Evolutionary conservation across 2,329 filamentous ascomycete genomes (phyloP), one percentile per base, ranked within the genome.

Genomic region (Cladosporium austrohemisphaericum): DNA sequence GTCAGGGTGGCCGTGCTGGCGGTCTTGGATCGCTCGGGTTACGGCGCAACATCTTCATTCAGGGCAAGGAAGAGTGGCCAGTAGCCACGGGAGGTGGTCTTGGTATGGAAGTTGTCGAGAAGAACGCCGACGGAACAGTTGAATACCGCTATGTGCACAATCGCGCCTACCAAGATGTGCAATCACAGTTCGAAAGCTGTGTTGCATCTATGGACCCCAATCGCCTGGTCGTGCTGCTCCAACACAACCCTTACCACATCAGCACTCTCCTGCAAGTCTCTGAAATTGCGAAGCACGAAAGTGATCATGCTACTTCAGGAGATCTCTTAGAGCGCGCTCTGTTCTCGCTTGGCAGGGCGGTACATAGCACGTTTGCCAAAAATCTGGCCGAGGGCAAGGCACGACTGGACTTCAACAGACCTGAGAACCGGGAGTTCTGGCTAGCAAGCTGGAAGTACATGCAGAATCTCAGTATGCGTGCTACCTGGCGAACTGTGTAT

Each of bases 191-290:
- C 68, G 84, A 89, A 49, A 72, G 75, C 13, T 85, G 84, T 56
- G 90, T 95, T n/a, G 84, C 87, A 59, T 79, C 78, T 1, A 87
- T 93, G 77, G 87, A 96, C 60, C 88, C 89, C 3, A 85, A 94
- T 68, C 78, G 84, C 48, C 80, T 98, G 71, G 83, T 97, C 33
- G 73, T 83, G 28, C 79, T 93, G 44, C 74, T 97, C 2, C 78
- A 81, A 54, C 75, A 76, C 57, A 83, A 89, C 60, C 87, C 92
- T 3, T 97, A 96, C 66, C 91, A 97, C 65, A 85, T 97, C 57
- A 93, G 89, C 1, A 91, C 88, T 2, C 78, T 97, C n/a, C 82
- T 97, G 18, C 91, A 96, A 65, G 90, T 95, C 22, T 94, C 88
- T 54, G 88, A 89, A 65, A 86, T 97, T 41, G 90, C 90, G 10